These are phyloP conservation scores for Neurospora crassa DNA, from an alignment of 2,329 filamentous ascomycete species.

Conservation along the genomic window DNA sequence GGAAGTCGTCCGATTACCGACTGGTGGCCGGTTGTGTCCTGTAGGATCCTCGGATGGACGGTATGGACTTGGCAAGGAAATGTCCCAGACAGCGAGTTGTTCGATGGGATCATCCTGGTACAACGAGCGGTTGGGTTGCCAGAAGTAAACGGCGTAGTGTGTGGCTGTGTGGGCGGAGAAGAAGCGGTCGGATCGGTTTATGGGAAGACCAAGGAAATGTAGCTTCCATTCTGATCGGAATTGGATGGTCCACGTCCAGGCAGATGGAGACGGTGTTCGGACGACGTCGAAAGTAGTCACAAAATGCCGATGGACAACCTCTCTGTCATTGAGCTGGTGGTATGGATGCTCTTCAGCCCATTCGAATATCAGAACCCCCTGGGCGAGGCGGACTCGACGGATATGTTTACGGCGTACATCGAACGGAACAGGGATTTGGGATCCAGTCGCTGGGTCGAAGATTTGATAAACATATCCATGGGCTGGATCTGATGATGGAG, in stretches of 20 bases:
- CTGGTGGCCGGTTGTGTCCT: slow-evolving; percentile 26
- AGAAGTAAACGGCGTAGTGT: slow-evolving; percentile 53
- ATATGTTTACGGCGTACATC: slow-evolving; percentile 38
- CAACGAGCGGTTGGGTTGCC: slow-evolving; percentile 47
- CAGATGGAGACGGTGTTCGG: slow-evolving; percentile 2
- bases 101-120: slow-evolving; percentile 50
- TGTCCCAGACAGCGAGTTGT: slow-evolving; percentile 50
- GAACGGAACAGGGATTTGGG: slow-evolving; percentile 40
- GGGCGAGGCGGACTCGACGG: slow-evolving; percentile 42
- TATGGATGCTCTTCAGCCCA: slow-evolving; percentile 47
- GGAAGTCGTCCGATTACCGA: background rate
- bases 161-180: slow-evolving; percentile 49
- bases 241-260: slow-evolving; percentile 30
- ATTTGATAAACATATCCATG: slow-evolving; percentile 28
- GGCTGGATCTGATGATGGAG: background rate
- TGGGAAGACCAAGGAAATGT: slow-evolving; percentile 44
- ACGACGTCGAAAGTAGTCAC: slow-evolving; percentile 47
- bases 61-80: slow-evolving; percentile 38
- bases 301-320: slow-evolving; percentile 46
- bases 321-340: slow-evolving; percentile 40
- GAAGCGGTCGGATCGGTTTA: slow-evolving; percentile 49
- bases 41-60: slow-evolving; percentile 40
- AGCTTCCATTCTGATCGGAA: slow-evolving; percentile 53
- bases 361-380: slow-evolving; percentile 50
- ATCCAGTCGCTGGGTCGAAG: slow-evolving; percentile 38